Base-by-base conservation (phyloP, 176 grass and related monocot species). In the Melocanna baccifera region DNA sequence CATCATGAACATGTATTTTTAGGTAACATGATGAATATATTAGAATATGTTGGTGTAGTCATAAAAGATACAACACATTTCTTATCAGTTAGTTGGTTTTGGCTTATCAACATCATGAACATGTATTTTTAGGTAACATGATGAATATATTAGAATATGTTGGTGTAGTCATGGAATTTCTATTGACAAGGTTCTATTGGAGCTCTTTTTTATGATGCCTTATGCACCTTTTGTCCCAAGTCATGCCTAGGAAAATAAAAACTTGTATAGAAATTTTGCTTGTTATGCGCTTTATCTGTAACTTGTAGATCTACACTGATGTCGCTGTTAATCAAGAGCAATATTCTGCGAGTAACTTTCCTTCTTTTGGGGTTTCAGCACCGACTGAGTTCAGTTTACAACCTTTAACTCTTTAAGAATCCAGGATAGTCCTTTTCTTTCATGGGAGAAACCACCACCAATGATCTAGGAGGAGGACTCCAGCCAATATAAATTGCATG, bases 231-330 rank as follows among this genome's bases (percentile, higher is more conserved):
- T 1, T 2, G 2, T 45, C 29, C 25, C 20, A 62, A 30, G 76
- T 42, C 7, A 26, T 62, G 36, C 46, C 36, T 80, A 30, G 9
- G 32, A 57, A 79, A 40, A 10, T 23, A 3, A 80, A 22, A n/a
- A 0, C 14, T 56, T 67, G 25, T 12, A 9, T 46, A 71, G 29
- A 6, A 78, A 73, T 57, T 52, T 80, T 45, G 37, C 80, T 71
- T 43, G 1, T 57, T 83, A 39, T 78, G 0, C 28, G 14, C 5
- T 76, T 83, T 20, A 45, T 7, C 23, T 68, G 12, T 70, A 41
- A 75, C 80, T 56, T 87, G 74, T 84, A 98, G 93, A 76, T 95
- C 93, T 39, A 98, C 91, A 32, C 67, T 93, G 52, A 95, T 82
- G 68, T 98, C 14, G 43, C 83, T 57, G 25, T 92, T 80, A 87